phyloP scores from a whole-genome alignment of 1,284 basidiomycete genomes.

The Pyrrhoderma lamaoense region DNA sequence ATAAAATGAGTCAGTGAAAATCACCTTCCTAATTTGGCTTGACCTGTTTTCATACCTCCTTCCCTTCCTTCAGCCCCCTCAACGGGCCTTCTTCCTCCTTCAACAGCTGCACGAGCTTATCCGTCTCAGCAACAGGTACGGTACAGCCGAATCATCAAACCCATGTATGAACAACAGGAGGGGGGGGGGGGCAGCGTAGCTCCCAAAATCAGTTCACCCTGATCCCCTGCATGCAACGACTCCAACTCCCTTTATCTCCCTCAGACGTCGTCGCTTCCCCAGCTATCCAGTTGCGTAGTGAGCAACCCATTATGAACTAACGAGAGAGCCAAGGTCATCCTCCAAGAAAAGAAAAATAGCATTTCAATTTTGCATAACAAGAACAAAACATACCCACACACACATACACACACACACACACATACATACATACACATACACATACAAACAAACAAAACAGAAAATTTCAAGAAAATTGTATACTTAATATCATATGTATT shows the following conservation, averaged over 20 bases:
- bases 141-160: slow-evolving; percentile 10
- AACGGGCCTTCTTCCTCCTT: slow-evolving; percentile 8
- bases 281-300: slow-evolving; percentile 1
- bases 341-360: no score
- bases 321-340: neutral
- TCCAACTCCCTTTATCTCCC: neutral
- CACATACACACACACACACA: no score
- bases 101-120: slow-evolving; percentile 9
- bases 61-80: no score
- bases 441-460: no score
- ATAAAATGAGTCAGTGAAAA: no score
- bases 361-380: no score
- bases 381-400: no score
- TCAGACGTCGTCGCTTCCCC: neutral
- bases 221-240: slow-evolving; percentile 13
- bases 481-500: no score
- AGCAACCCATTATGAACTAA: slow-evolving; percentile 8
- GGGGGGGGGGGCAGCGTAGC: slow-evolving; percentile 4
- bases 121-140: slow-evolving; percentile 2
- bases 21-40: no score
- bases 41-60: no score
- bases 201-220: slow-evolving; percentile 5
- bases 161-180: slow-evolving; percentile 15
- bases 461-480: no score
- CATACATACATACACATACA: no score